Evolutionary conservation across 2,329 filamentous ascomycete genomes (phyloP).

Genomic region (Ophiostoma piceae): DNA sequence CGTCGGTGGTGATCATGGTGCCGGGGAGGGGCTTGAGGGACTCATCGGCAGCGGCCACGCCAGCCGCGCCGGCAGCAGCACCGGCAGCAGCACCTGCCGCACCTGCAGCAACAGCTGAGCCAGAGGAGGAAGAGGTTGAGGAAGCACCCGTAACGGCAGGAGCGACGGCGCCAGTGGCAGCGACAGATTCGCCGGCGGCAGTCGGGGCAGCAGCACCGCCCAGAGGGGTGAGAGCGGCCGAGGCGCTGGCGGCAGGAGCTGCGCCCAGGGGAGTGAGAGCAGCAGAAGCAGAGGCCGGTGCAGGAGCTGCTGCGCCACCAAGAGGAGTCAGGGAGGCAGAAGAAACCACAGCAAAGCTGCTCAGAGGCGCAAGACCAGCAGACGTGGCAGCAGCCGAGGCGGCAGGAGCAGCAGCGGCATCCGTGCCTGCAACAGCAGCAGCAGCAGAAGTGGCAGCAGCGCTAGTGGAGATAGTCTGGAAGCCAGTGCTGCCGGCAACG

Average conservation of each 20-base stretch:
- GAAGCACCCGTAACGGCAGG: background rate
- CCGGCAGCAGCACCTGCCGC: background rate
- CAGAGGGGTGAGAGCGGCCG: background rate
- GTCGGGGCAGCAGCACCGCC: background rate
- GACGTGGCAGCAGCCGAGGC: background rate
- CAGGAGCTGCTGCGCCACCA: background rate
- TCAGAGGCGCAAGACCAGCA: background rate
- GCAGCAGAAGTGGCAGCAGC: background rate
- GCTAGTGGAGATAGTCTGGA: background rate
- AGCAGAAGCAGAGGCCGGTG: background rate
- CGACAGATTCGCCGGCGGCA: background rate
- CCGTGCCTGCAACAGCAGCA: background rate
- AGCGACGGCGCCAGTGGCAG: background rate
- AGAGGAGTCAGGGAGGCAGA: background rate
- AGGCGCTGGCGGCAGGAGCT: background rate
- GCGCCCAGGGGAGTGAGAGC: background rate
- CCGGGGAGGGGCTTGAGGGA: background rate
- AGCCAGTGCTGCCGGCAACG: background rate
- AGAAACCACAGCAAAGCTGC: background rate
- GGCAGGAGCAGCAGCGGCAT: background rate
- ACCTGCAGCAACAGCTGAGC: background rate
- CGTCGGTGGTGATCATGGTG: background rate
- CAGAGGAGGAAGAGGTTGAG: background rate
- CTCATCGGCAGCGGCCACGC: background rate
- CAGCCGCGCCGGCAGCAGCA: background rate